Evolutionary conservation across 2,329 filamentous ascomycete species (phyloP), one percentile per base, ranked within the genome.

Genomic region (Knufia petricola): DNA sequence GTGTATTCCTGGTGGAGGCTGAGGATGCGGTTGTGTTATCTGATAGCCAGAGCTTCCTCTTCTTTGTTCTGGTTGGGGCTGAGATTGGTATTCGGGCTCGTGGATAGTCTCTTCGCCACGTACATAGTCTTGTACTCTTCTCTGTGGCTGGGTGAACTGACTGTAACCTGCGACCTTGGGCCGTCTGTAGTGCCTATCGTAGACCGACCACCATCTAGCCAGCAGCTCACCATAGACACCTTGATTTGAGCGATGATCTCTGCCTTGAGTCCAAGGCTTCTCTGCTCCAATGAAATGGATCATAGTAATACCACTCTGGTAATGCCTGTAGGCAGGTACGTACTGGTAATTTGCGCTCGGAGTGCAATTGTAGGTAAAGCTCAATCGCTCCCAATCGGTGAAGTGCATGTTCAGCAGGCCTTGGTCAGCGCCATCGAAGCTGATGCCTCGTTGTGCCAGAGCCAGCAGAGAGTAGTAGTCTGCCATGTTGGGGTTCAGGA

Each of bases 281-380:
- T 86, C 77, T 50, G 81, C 69, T 36, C 92, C 92, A 60, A 98
- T 96, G 66, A 95, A 98, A 69, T 98, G 92, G 21, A 94, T 83
- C 71, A 94, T 78, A 62, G 77, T 89, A 60, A 98, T 94, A 58
- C 80, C 85, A 41, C 84, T 85, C 67, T 94, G 86, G 66, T 94
- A 94, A 72, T 96, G 87, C 56, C 82, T 80, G 68, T 94, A 98
- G 46, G 92, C 92, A 10, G 92, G 92, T 49, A 95, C 76, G 68
- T 96, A 98, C 69, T 98, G 92, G 70, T 98, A 98, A 65, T 95
- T 88, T 20, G 85, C 89, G 54, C 87, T 95, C 1, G 92, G 92
- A 0, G 92, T 98, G 66, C 92, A 92, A 65, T 98, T 98, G 73
- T 96, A 98, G 44, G 82, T 84, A 68, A 98, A 98, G 68, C 86